A percentile compares a stretch with the other conserved stretches of the same genome.
phyloP scores from a whole-genome alignment of 495 filamentous ascomycete genomes.

The Neurospora sublineolata region DNA sequence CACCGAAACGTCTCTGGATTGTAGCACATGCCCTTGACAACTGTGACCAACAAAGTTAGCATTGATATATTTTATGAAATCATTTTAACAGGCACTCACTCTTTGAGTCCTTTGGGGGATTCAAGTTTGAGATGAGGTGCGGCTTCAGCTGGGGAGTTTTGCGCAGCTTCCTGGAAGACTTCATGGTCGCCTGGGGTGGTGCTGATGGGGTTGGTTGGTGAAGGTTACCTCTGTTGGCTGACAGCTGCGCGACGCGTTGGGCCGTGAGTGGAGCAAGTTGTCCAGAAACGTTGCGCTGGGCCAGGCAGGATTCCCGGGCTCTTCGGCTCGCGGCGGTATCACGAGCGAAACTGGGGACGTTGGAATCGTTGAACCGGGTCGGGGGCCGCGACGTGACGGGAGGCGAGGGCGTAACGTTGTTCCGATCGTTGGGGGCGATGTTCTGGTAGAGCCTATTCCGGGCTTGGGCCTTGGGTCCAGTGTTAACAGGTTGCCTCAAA shows the following conservation, averaged over 20 bases:
- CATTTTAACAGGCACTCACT: slow-evolving; percentile 19
- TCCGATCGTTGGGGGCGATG: slow-evolving; percentile 32
- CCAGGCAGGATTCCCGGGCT: slow-evolving; percentile 74
- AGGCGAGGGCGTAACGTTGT: slow-evolving; percentile 38
- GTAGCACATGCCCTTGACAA: slow-evolving; percentile 88
- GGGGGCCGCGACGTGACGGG: slow-evolving; percentile 44
- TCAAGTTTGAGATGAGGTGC: slow-evolving; percentile 39
- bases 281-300: slow-evolving; percentile 42
- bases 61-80: slow-evolving; percentile 1
- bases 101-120: slow-evolving; percentile 35
- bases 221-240: slow-evolving; percentile 37
- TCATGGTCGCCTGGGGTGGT: slow-evolving; percentile 22
- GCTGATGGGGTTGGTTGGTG: slow-evolving; percentile 14
- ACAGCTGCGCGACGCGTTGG: slow-evolving; percentile 70
- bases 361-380: slow-evolving; percentile 33
- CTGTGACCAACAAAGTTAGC: slow-evolving; percentile 32
- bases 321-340: slow-evolving; percentile 88
- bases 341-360: slow-evolving; percentile 72
- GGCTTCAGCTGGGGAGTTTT: slow-evolving; percentile 43
- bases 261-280: slow-evolving; percentile 54
- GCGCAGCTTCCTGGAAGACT: slow-evolving; percentile 41
- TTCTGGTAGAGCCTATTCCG: slow-evolving; percentile 52
- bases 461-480: slow-evolving; percentile 54
- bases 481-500: slow-evolving; percentile 63
- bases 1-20: slow-evolving; percentile 75